A percentile compares a stretch with the other conserved stretches of the same genome.
Evolutionary conservation across 2,329 filamentous ascomycete genomes (phyloP).

Genomic region (Leptoxyphium fumago): DNA sequence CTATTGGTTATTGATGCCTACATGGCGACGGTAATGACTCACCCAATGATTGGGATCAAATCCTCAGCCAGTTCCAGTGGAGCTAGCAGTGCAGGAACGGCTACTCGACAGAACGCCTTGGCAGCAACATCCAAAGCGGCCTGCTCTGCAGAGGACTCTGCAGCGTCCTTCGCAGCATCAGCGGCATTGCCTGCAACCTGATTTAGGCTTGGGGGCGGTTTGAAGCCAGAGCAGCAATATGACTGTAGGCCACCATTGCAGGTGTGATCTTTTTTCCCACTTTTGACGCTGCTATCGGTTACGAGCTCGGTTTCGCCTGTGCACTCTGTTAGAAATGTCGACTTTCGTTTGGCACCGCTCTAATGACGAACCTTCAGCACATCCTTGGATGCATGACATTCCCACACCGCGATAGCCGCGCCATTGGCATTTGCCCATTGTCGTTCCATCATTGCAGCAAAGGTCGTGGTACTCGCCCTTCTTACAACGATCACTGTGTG

Average conservation of each 20-base stretch:
- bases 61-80: slow-evolving; percentile 5
- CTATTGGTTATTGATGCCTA: too few species aligned
- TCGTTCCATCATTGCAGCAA: slow-evolving; percentile 15
- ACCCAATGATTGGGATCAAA: slow-evolving; percentile 4
- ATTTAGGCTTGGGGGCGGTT: slow-evolving; percentile 10
- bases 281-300: slow-evolving; percentile 17
- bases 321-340: too few species aligned
- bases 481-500: slow-evolving; percentile 8
- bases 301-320: slow-evolving; percentile 18
- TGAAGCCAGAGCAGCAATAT: slow-evolving; percentile 18
- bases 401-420: slow-evolving; percentile 16
- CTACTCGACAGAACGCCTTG: slow-evolving; percentile 22
- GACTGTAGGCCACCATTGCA: slow-evolving; percentile 14
- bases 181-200: slow-evolving; percentile 9
- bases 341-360: too few species aligned
- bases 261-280: slow-evolving; percentile 16
- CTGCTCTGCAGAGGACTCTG: slow-evolving; percentile 15
- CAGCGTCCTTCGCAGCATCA: slow-evolving; percentile 14
- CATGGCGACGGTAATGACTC: too few species aligned
- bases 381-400: slow-evolving; percentile 16
- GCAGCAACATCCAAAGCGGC: slow-evolving; percentile 21
- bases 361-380: too few species aligned
- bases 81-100: slow-evolving; percentile 17
- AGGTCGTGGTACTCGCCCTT: slow-evolving; percentile 13
- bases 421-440: slow-evolving; percentile 18